Conservation (phyloP, 2,329 filamentous ascomycete species). For the Alternaria brassicae region DNA sequence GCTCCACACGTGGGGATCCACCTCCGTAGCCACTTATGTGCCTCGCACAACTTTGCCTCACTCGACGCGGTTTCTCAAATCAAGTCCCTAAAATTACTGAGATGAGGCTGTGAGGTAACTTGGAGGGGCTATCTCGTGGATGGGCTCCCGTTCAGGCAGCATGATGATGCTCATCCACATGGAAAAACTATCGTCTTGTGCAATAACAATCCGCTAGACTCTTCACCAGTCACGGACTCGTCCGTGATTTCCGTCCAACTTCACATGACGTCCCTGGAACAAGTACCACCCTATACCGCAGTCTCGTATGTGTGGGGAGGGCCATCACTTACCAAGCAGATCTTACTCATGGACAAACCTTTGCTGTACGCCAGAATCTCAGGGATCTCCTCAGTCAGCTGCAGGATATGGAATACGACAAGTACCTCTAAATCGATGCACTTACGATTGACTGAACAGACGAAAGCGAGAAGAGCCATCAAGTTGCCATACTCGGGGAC, state of each 20-base stretch:
- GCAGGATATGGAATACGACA: neutral
- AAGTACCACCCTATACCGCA: neutral
- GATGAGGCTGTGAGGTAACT: neutral
- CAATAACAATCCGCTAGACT: neutral
- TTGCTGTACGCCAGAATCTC: neutral
- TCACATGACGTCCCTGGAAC: fast-evolving
- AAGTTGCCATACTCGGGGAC: neutral
- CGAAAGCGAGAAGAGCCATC: neutral
- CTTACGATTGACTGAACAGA: neutral
- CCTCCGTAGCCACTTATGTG: neutral
- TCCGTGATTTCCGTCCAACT: neutral
- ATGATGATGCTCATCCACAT: neutral
- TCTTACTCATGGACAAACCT: neutral
- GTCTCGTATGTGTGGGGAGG: neutral
- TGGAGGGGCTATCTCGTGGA: neutral
- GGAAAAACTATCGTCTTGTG: neutral
- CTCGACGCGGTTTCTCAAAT: neutral
- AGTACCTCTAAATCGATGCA: neutral
- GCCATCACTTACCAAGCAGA: neutral
- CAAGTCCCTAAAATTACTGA: neutral
- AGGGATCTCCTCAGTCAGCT: neutral
- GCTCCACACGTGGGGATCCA: neutral
- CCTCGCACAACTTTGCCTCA: neutral
- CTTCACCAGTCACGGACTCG: neutral
- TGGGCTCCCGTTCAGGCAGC: neutral